A percentile compares a stretch with the other conserved stretches of the same genome.
phyloP scores from a whole-genome alignment of 495 filamentous ascomycete genomes.

The Penicillium diatomitis region DNA sequence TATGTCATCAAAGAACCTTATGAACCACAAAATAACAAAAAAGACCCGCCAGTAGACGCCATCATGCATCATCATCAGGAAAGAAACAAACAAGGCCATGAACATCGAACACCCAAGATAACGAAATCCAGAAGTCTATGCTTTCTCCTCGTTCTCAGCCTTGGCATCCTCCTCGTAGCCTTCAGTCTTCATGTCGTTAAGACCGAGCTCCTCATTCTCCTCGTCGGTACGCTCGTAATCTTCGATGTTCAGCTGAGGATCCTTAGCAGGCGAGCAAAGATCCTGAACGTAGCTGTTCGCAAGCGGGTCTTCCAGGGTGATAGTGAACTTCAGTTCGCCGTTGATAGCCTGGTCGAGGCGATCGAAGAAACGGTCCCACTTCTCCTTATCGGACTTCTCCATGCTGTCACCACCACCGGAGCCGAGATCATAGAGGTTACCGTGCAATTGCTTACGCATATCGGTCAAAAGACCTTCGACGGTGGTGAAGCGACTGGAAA shows the following conservation, averaged over 20 bases:
- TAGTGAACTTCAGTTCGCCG: constrained; percentile 74
- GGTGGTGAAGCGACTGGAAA: constrained; percentile 68
- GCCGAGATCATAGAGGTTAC: constrained; percentile 73
- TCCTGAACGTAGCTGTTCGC: constrained; percentile 92
- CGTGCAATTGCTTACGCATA: constrained; percentile 77
- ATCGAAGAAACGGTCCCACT: constrained; percentile 75
- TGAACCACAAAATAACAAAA: constrained; percentile 12
- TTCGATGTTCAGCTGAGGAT: constrained; percentile 70
- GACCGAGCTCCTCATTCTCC: constrained; percentile 84
- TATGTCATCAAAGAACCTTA: constrained; percentile 13
- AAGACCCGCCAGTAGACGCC: constrained; percentile 17
- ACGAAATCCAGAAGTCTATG: neutral
- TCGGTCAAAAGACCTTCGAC: constrained; percentile 92
- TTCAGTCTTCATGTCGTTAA: constrained; percentile 88
- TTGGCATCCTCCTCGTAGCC: constrained; percentile 59
- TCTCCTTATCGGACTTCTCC: constrained; percentile 45
- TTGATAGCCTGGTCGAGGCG: constrained; percentile 67
- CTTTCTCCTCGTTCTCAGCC: constrained; percentile 14
- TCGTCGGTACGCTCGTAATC: constrained; percentile 82
- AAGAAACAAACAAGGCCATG: neutral
- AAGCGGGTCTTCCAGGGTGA: constrained; percentile 79
- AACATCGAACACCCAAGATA: neutral
- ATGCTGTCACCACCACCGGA: constrained; percentile 67
- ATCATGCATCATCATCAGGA: constrained; percentile 21
- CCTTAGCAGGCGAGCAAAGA: constrained; percentile 58